phyloP scores from a whole-genome alignment of 2,329 filamentous ascomycete genomes.

The Pyrenophora seminiperda region DNA sequence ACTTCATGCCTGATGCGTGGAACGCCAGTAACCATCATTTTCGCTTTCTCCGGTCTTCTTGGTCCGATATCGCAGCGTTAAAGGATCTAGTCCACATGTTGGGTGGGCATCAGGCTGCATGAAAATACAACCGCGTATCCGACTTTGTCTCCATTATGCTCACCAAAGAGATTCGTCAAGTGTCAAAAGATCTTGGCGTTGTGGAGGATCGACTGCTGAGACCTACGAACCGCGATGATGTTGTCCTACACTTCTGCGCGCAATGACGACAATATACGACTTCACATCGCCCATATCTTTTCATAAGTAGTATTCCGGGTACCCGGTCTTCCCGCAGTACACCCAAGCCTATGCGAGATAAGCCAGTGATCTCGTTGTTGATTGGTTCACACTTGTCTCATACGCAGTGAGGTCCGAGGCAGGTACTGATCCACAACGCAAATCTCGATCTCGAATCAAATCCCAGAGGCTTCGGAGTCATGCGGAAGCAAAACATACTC shows the following conservation, averaged over 20 bases:
- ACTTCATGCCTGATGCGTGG: neutral
- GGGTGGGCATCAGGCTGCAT: neutral
- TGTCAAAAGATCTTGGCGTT: neutral
- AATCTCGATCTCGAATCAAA: neutral
- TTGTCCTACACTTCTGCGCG: constrained; percentile 3
- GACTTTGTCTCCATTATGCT: neutral
- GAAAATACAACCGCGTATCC: neutral
- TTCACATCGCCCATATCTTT: neutral
- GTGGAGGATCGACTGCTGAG: neutral
- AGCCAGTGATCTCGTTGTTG: constrained; percentile 24
- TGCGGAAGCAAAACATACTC: neutral
- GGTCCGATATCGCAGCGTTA: constrained; percentile 19
- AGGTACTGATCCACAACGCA: constrained; percentile 11
- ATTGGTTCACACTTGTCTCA: constrained; percentile 23
- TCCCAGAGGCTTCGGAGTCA: neutral
- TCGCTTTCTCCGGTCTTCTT: constrained; percentile 9
- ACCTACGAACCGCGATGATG: constrained; percentile 13
- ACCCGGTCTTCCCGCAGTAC: neutral
- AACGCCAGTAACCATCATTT: neutral
- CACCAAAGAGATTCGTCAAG: neutral
- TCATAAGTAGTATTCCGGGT: neutral
- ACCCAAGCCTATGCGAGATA: constrained; percentile 48
- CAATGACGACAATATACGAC: neutral
- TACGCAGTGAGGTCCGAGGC: constrained; percentile 10
- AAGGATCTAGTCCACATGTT: constrained; percentile 11